These are phyloP conservation scores for Solanum hybrid DNA, from an alignment of 305 asterid genomes.

Conservation along the genomic window DNA sequence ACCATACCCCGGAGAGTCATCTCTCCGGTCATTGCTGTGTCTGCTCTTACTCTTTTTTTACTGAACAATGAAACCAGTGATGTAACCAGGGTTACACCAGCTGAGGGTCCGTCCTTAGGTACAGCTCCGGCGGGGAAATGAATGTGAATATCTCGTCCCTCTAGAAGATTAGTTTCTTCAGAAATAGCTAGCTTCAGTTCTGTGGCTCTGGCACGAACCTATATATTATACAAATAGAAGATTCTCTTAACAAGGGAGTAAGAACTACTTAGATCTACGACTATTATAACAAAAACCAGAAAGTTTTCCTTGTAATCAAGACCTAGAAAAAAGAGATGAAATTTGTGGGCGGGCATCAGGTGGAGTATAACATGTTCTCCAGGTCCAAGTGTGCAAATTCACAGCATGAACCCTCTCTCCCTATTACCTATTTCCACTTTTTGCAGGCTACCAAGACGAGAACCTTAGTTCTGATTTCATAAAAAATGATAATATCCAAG, in stretches of 20 bases:
- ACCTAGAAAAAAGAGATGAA: not conserved
- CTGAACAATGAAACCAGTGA: slow-evolving; percentile 94
- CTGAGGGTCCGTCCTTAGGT: slow-evolving; percentile 99
- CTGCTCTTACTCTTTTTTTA: slow-evolving; percentile 82
- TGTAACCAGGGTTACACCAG: slow-evolving; percentile 98
- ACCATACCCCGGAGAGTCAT: slow-evolving; percentile 91
- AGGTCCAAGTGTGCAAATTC: not conserved
- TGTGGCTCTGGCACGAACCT: slow-evolving; percentile 92
- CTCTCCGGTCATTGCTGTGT: slow-evolving; percentile 99
- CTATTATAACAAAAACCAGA: not conserved
- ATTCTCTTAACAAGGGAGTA: not conserved
- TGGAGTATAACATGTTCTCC: not conserved
- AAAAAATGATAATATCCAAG: not conserved
- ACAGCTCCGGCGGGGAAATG: slow-evolving; percentile 99
- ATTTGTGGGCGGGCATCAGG: not conserved
- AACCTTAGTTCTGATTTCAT: not conserved
- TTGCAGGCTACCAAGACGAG: not conserved
- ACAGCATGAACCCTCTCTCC: not conserved
- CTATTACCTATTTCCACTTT: not conserved
- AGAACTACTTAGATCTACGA: not conserved
- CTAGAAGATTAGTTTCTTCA: slow-evolving; percentile 67
- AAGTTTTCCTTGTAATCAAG: not conserved
- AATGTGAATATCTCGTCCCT: slow-evolving; percentile 88
- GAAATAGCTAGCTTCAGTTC: slow-evolving; percentile 69
- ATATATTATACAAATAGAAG: not conserved